These are phyloP conservation scores for Fusarium camptoceras DNA, from an alignment of 2,329 filamentous ascomycete species.

Conservation along the genomic window DNA sequence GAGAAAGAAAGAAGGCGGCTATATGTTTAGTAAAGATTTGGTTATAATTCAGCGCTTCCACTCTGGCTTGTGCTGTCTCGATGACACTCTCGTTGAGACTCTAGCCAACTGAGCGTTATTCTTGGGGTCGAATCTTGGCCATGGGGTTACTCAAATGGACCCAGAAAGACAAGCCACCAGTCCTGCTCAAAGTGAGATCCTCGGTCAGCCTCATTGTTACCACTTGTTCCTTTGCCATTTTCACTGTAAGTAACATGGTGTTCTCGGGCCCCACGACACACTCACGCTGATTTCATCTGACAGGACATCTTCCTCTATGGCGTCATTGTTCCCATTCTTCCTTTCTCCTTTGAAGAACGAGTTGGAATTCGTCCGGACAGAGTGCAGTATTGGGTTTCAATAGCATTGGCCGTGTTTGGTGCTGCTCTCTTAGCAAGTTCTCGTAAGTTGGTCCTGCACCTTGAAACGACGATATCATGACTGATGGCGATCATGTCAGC, in stretches of 20 bases:
- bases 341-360: conserved; percentile 47
- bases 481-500: conserved; percentile 39
- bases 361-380: conserved; percentile 42
- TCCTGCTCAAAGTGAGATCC: conserved; percentile 48
- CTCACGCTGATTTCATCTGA: conserved; percentile 2
- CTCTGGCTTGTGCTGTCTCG: not conserved
- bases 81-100: not conserved
- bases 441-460: conserved; percentile 41
- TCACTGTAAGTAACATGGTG: conserved; percentile 45
- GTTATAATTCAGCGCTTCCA: conserved; percentile 8
- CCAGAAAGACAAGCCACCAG: conserved; percentile 42
- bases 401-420: conserved; percentile 52
- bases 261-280: not conserved
- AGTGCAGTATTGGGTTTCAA: conserved; percentile 53
- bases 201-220: conserved; percentile 50
- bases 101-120: not conserved
- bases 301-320: conserved; percentile 53
- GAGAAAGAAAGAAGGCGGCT: conserved; percentile 1
- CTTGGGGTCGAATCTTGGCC: not conserved
- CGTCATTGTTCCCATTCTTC: conserved; percentile 51
- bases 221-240: conserved; percentile 51
- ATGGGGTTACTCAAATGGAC: conserved; percentile 38
- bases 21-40: conserved; percentile 4
- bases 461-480: not conserved
- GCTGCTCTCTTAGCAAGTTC: conserved; percentile 48